Base-by-base conservation (phyloP, 2,329 filamentous ascomycete species). In the Neofusicoccum parvum region DNA sequence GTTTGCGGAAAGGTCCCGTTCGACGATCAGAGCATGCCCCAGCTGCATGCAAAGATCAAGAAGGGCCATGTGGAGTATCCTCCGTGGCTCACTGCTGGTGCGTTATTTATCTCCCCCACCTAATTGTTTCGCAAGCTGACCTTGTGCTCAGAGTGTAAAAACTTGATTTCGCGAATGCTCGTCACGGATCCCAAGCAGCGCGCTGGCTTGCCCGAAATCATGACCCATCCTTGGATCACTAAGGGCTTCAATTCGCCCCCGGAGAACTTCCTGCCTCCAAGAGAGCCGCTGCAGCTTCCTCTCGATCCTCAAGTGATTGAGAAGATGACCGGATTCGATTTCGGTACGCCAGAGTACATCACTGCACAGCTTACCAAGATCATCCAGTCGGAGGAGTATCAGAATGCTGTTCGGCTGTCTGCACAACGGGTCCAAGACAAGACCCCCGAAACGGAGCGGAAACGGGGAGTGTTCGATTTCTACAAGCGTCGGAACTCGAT, bases 1-100 rank as follows among this genome's bases (percentile, higher is more conserved):
- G 95, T 98, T 3, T 98, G 95, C 75, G 95, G 95, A 62, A 98
- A 98, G 78, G 95, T 99, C 3, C 95, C 95, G 0, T 99, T 99
- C 74, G 95, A 99, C 76, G 95, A 99, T 75, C 95, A 99, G 80
- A 97, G 94, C 81, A 99, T 99, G 93, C 95, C 94, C 41, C 94
- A 96, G 69, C 83, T 99, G 56, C 95, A 99, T 80, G 94, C 94
- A 66, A 99, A 99, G 81, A 99, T 99, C 79, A 99, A 99, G 82
- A 96, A 96, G 76, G 95, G 95, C 41, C 81, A 92, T 59, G 95
- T 98, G 17, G 95, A 99, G 76, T 99, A 98, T 77, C 95, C 95
- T 2, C 92, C 89, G 67, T 98, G 95, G 88, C 83, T 99, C 45
- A 94, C 92, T 65, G 88, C 88, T 72, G 94, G 94, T 96, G 85